These are phyloP conservation scores for Cadophora gregata DNA, from an alignment of 2,329 filamentous ascomycete species.

Conservation along the genomic window DNA sequence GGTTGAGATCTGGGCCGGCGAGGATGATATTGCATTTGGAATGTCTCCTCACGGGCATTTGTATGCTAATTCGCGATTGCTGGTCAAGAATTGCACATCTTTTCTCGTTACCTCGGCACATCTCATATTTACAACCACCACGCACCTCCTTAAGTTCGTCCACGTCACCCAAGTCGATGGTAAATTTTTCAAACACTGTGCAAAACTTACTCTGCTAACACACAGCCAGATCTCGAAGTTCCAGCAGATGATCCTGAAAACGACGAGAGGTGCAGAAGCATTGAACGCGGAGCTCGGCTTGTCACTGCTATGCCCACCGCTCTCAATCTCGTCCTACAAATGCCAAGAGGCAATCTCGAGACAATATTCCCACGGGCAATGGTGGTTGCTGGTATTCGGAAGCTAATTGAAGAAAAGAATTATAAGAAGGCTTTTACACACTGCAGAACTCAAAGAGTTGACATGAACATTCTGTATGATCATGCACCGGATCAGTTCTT, in stretches of 20 bases:
- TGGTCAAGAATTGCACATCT: conserved; percentile 90
- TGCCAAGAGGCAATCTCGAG: conserved; percentile 94
- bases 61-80: conserved; percentile 74
- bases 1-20: conserved; percentile 40
- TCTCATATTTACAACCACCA: conserved; percentile 89
- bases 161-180: conserved; percentile 73
- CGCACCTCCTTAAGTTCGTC: conserved; percentile 92
- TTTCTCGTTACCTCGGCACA: conserved; percentile 83
- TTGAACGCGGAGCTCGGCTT: conserved; percentile 86
- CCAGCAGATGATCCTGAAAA: conserved; percentile 88
- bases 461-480: conserved; percentile 97
- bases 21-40: conserved; percentile 52
- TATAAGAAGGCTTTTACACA: conserved; percentile 85
- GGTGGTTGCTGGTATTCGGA: conserved; percentile 87
- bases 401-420: conserved; percentile 78
- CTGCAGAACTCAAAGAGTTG: conserved; percentile 91
- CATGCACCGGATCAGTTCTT: conserved; percentile 89
- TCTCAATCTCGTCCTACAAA: conserved; percentile 87
- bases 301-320: conserved; percentile 89
- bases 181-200: conserved; percentile 46
- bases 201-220: conserved; percentile 15
- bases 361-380: conserved; percentile 93
- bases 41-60: conserved; percentile 78
- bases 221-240: conserved; percentile 72
- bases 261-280: conserved; percentile 89